Conservation (phyloP, 495 filamentous ascomycete species). For the Pseudevernia furfuracea region DNA sequence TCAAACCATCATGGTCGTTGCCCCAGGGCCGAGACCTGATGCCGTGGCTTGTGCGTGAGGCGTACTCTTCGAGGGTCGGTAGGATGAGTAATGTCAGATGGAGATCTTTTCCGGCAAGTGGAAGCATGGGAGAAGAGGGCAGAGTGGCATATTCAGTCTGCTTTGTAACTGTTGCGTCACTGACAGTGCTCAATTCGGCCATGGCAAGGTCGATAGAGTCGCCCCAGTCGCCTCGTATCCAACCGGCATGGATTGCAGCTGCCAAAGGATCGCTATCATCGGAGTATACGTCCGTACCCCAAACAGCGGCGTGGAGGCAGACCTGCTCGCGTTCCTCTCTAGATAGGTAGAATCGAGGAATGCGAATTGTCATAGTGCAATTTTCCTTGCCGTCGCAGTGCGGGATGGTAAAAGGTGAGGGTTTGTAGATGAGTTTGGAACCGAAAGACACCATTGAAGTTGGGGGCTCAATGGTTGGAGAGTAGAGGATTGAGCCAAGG, state of each 20-base stretch:
- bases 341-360: slow-evolving; percentile 70
- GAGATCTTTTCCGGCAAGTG: slow-evolving; percentile 56
- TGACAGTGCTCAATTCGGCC: slow-evolving; percentile 47
- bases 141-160: slow-evolving; percentile 15
- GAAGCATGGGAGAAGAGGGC: slow-evolving; percentile 35
- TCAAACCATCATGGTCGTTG: slow-evolving; percentile 70
- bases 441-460: slow-evolving; percentile 28
- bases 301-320: slow-evolving; percentile 65
- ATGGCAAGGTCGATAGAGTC: slow-evolving; percentile 62
- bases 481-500: slow-evolving; percentile 63
- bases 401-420: slow-evolving; percentile 63
- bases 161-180: neutral
- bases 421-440: slow-evolving; percentile 43
- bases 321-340: slow-evolving; percentile 67
- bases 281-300: slow-evolving; percentile 91
- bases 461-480: slow-evolving; percentile 34
- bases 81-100: slow-evolving; percentile 80
- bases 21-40: slow-evolving; percentile 71
- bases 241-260: slow-evolving; percentile 87
- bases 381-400: slow-evolving; percentile 78
- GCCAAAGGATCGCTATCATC: slow-evolving; percentile 93
- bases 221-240: slow-evolving; percentile 80
- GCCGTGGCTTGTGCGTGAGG: slow-evolving; percentile 64
- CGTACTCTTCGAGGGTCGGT: slow-evolving; percentile 68
- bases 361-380: slow-evolving; percentile 79